Evolutionary conservation across 2,329 filamentous ascomycete genomes (phyloP).

Genomic region (Colletotrichum falcatum): DNA sequence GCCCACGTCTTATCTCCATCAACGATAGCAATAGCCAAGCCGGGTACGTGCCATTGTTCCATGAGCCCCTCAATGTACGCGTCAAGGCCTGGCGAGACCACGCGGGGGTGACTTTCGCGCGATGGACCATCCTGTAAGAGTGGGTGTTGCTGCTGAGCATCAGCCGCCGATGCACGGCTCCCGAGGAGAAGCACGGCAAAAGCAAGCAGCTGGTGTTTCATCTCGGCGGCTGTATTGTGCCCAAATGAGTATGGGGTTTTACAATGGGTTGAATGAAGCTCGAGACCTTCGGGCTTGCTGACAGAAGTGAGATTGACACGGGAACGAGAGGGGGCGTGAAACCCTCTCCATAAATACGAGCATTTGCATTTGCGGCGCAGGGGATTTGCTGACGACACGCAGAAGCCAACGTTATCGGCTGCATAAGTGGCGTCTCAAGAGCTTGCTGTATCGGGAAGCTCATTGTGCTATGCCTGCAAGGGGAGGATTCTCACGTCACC

Average conservation of each 20-base stretch:
- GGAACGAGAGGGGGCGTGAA: background rate
- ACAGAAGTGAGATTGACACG: background rate
- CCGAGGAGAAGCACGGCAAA: background rate
- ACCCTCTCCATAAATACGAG: background rate
- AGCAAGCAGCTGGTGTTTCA: background rate
- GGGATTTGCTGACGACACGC: background rate
- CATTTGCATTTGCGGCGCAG: background rate
- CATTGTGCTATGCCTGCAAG: background rate
- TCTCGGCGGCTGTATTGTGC: background rate
- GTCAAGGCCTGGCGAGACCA: slow-evolving; percentile 6
- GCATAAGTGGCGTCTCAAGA: too few species aligned
- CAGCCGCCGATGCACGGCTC: background rate
- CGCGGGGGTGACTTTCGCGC: background rate
- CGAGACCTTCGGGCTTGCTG: background rate
- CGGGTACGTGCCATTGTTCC: slow-evolving; percentile 54
- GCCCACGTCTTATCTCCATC: slow-evolving; percentile 52
- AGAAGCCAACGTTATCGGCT: too few species aligned
- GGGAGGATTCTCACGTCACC: too few species aligned
- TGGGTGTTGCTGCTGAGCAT: background rate
- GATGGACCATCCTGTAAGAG: background rate
- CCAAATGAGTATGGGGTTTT: background rate
- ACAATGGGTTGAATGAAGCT: background rate
- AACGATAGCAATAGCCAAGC: slow-evolving; percentile 56
- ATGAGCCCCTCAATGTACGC: slow-evolving; percentile 47
- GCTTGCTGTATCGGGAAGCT: background rate